A percentile compares a stretch with the other conserved stretches of the same genome.
Evolutionary conservation across 140 eudicot genomes (phyloP).

Genomic region (Stevia rebaudiana): DNA sequence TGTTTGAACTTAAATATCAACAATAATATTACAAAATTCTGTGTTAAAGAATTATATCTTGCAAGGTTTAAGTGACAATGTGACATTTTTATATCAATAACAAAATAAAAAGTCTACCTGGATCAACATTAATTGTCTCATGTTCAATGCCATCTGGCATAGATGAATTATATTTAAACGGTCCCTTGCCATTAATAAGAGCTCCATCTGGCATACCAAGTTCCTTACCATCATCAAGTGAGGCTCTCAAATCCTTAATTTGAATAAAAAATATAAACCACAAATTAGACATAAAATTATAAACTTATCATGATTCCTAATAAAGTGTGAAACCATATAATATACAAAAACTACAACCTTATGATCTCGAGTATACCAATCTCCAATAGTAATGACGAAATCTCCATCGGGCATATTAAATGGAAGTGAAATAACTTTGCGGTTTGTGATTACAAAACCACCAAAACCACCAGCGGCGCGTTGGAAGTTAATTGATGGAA

Average conservation of each 20-base stretch:
- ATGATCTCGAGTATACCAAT: constrained; percentile 83
- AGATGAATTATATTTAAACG: constrained; percentile 65
- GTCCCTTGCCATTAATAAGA: constrained; percentile 94
- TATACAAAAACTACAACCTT: constrained; percentile 38
- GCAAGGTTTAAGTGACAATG: not conserved
- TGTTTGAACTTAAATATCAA: not conserved
- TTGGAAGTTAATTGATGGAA: constrained; percentile 77
- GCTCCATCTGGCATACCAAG: constrained; percentile 99
- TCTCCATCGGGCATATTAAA: constrained; percentile 80
- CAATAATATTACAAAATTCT: not conserved
- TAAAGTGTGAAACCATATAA: not conserved
- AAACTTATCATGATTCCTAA: not conserved
- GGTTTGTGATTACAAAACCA: constrained; percentile 53
- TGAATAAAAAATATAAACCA: not conserved
- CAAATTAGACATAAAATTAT: constrained; percentile 1
- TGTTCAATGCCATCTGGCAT: constrained; percentile 77
- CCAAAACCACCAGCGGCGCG: constrained; percentile 95
- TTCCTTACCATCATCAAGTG: constrained; percentile 62
- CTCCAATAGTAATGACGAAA: constrained; percentile 71
- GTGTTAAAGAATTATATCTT: not conserved
- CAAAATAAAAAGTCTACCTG: constrained; percentile 39
- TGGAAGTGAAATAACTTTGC: constrained; percentile 51
- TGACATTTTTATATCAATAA: not conserved
- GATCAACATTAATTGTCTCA: constrained; percentile 75
- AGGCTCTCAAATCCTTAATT: constrained; percentile 54